Base-by-base conservation (phyloP, 345 rosid genomes). In the Luvunga scandens region DNA sequence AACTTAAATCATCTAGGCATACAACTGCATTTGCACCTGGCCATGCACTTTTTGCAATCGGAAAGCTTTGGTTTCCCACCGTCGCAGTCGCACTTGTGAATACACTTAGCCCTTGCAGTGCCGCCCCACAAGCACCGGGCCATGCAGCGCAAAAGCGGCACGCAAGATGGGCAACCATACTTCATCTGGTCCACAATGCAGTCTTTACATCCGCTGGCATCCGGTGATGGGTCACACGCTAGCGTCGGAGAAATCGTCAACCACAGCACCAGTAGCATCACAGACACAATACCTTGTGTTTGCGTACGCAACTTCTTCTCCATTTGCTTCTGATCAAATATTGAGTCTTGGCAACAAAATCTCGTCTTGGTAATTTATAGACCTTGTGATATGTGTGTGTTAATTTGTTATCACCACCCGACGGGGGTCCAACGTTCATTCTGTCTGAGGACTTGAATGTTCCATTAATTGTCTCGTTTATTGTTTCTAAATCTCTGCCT, bases 71-170 rank as follows among this genome's bases (percentile, higher is more conserved):
- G 87, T 70, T 85, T 85, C 14, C 83, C 87, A 4, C 83, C 80
- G 66, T 82, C 77, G 77, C 90, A 88, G 56, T 92, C 84, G 6
- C 98, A 92, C 70, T 82, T 84, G 24, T 69, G 56, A 13, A 72
- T 77, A 78, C 98, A 92, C 14, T 70, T 80, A 0, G 85, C 55
- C 77, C 65, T 87, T 6, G 89, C 38, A 9, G 69, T 79, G 60
- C 94, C 95, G 1, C 92, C 83, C 98, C 97, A 92, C 83, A 92
- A 86, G 80, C 98, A 94, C 82, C 82, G 82, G 0, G 93, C 93
- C 97, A 91, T 90, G 91, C 98, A 92, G 22, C 80, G 86, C 2
- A 94, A 83, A 24, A 85, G 82, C 30, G 94, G 89, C 45, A 81
- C 81, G 38, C 97, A 93, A 6, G 86, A 75, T 0, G 95, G 94